phyloP scores from a whole-genome alignment of 2,329 filamentous ascomycete genomes.

The Colletotrichum lentis region DNA sequence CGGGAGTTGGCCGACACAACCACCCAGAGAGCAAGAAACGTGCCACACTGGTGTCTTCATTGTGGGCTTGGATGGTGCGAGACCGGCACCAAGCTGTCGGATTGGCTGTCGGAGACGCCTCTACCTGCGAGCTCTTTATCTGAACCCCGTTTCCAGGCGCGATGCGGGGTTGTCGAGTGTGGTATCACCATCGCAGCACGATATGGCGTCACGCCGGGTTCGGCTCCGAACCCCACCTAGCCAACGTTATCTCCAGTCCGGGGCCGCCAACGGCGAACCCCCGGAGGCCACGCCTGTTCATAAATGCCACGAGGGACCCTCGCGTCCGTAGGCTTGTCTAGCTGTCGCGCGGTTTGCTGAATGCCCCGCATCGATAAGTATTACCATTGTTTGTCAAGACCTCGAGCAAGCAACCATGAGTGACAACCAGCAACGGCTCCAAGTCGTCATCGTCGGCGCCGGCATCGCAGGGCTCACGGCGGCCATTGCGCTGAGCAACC shows the following conservation, averaged over 20 bases:
- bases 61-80: conserved; percentile 28
- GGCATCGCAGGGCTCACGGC: conserved; percentile 60
- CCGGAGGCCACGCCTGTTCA: neutral
- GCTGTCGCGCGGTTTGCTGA: neutral
- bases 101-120: conserved; percentile 18
- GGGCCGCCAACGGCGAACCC: conserved; percentile 5
- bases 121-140: conserved; percentile 11
- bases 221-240: conserved; percentile 30
- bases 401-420: conserved; percentile 9
- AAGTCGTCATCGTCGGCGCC: conserved; percentile 58
- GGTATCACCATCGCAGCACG: conserved; percentile 32
- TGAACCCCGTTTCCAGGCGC: conserved; percentile 1
- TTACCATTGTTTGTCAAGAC: neutral
- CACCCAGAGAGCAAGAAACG: conserved; percentile 6
- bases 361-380: neutral
- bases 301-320: neutral
- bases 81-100: neutral
- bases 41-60: conserved; percentile 26
- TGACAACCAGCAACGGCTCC: conserved; percentile 41
- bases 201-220: conserved; percentile 37
- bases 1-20: conserved; percentile 23
- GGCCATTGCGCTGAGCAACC: conserved; percentile 55
- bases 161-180: conserved; percentile 25
- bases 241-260: conserved; percentile 23
- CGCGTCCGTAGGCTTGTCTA: neutral